Percentiles rank a stretch among this genome's conserved stretches.
These are phyloP conservation scores for Tephrocybe rancida DNA, from an alignment of 768 basidiomycete species.

Conservation along the genomic window DNA sequence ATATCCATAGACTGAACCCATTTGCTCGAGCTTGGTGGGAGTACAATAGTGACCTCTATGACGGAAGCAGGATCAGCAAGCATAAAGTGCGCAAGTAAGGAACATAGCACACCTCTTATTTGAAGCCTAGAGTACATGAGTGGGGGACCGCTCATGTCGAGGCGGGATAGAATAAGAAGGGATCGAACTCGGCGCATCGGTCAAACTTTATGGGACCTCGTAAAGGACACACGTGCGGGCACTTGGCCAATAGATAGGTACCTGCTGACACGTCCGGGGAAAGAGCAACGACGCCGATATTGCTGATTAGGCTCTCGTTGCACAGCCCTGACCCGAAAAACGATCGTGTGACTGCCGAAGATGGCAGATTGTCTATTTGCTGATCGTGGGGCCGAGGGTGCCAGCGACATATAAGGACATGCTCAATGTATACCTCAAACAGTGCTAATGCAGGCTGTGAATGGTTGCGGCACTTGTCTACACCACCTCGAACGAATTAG, in stretches of 20 bases:
- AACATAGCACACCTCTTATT: not conserved
- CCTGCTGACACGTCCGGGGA: not conserved
- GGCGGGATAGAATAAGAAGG: not conserved
- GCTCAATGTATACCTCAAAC: too few relatives aligned
- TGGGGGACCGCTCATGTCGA: not conserved
- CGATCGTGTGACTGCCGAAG: constrained; percentile 2
- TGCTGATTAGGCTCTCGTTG: not conserved
- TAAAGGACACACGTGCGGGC: constrained; percentile 2
- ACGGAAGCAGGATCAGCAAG: not conserved
- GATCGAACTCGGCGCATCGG: not conserved
- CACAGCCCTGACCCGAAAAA: not conserved
- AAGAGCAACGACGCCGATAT: not conserved
- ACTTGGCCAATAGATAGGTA: not conserved
- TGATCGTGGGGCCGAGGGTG: not conserved
- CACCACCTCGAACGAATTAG: too few relatives aligned
- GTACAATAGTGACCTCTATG: constrained; percentile 9
- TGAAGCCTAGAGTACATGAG: not conserved
- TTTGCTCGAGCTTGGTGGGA: constrained; percentile 7
- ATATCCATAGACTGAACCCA: constrained; percentile 13
- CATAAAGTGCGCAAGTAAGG: not conserved
- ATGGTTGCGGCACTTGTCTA: too few relatives aligned
- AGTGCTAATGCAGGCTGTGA: too few relatives aligned
- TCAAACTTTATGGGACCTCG: not conserved
- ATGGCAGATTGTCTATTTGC: not conserved
- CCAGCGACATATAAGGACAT: too few relatives aligned